These are phyloP conservation scores for Lecanosticta acicola DNA, from an alignment of 2,329 filamentous ascomycete species.

Conservation along the genomic window DNA sequence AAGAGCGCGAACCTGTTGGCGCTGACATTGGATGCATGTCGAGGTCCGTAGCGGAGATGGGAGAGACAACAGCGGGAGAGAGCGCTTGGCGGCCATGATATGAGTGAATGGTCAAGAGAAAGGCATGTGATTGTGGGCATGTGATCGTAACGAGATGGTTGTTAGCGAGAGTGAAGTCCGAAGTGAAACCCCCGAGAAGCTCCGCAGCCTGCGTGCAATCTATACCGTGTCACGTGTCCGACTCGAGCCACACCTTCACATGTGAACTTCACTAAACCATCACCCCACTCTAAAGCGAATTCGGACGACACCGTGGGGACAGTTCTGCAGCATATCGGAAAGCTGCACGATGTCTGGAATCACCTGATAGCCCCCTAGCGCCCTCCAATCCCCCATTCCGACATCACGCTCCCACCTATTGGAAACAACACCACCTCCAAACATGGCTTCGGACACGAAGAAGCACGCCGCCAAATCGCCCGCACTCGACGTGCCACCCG, in stretches of 20 bases:
- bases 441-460: constrained; percentile 3
- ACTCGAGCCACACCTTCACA: background rate
- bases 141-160: background rate
- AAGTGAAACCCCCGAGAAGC: background rate
- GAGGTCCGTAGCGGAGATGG: constrained; percentile 19
- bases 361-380: no score
- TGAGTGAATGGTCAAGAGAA: background rate
- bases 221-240: background rate
- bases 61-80: constrained; percentile 22
- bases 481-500: constrained; percentile 30
- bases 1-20: constrained; percentile 7
- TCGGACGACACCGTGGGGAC: no score
- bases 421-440: no score
- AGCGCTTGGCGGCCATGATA: constrained; percentile 27
- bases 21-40: constrained; percentile 19
- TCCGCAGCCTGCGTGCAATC: background rate
- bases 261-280: background rate
- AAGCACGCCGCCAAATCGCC: constrained; percentile 21
- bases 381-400: no score
- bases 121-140: background rate
- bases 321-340: no score
- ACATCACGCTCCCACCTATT: no score
- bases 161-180: background rate
- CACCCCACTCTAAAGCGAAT: no score
- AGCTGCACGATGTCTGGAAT: no score